Evolutionary conservation across 1,284 basidiomycete genomes (phyloP), one percentile per base, ranked within the genome.

Genomic region (Exsudoporus floridanus): DNA sequence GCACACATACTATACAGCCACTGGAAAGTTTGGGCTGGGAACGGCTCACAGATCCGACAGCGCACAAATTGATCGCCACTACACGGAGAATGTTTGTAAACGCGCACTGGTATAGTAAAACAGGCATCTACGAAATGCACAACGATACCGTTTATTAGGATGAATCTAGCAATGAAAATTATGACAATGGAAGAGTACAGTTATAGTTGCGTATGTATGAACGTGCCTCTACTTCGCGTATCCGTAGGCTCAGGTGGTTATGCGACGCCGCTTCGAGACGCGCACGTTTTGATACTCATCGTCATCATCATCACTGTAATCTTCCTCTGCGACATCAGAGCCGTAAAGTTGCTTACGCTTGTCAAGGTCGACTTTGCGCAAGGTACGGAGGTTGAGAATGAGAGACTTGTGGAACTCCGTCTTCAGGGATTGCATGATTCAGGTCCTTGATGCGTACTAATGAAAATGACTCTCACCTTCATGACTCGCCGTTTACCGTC

Each of bases 331-430:
- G 31, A 73, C 72, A 37, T 75, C 76, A 23, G 70, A 65, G 2
- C 77, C 74, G 45, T 78, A 76, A 21, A 77, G 67, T 49, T 71
- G 70, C 50, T 73, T 73, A 30, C 77, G 77, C 58, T 77, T 75
- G 46, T 77, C 76, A 42, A 73, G 70, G 60, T 84, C 84, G 16
- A 76, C 61, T 64, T 81, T 82, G 30, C 84, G 83, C 53, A 89
- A 66, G 36, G 75, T 71, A n/a, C 82, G 79, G 40, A 89, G 72
- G 52, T 80, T 74, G 13, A 70, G 56, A 6, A 76, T 72, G 44
- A 89, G 67, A 4, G 80, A 79, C 63, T 79, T 85, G 59, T 84
- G 73, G 61, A 89, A 89, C 33, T 85, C 83, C 58, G 74, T 82
- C 87, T 89, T 55, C 8, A 33, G 5, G 50, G 28, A 46, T 34